Conservation (phyloP, 2,329 filamentous ascomycete genomes). For the Cadophora sp. region DNA sequence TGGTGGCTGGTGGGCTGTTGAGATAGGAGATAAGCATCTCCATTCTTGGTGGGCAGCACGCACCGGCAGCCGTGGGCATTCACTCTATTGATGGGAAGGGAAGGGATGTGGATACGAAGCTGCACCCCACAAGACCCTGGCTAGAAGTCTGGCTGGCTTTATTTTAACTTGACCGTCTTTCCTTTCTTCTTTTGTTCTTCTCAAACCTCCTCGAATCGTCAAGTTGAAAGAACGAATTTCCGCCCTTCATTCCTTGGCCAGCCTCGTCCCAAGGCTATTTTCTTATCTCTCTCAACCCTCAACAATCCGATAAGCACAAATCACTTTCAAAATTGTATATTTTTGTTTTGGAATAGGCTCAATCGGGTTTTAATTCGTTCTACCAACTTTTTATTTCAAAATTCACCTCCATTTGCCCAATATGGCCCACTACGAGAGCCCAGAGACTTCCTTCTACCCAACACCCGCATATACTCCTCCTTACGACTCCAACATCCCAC, state of each 20-base stretch:
- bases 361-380: slow-evolving; percentile 10
- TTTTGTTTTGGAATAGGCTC: slow-evolving; percentile 9
- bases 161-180: slow-evolving; percentile 26
- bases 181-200: slow-evolving; percentile 26
- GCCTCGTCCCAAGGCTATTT: slow-evolving; percentile 28
- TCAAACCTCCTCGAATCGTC: slow-evolving; percentile 13
- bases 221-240: slow-evolving; percentile 15
- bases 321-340: slow-evolving; percentile 14
- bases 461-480: slow-evolving; percentile 44
- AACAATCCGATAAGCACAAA: slow-evolving; percentile 40
- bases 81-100: too few species aligned
- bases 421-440: slow-evolving; percentile 33
- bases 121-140: slow-evolving; percentile 40
- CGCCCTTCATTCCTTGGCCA: slow-evolving; percentile 20
- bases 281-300: slow-evolving; percentile 28
- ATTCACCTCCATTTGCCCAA: slow-evolving; percentile 23
- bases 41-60: slow-evolving; percentile 28
- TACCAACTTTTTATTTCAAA: slow-evolving; percentile 25
- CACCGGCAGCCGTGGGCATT: slow-evolving; percentile 20
- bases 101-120: slow-evolving; percentile 23
- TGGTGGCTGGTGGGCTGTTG: slow-evolving; percentile 10
- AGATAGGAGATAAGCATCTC: slow-evolving; percentile 36
- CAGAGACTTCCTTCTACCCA: slow-evolving; percentile 36
- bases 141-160: slow-evolving; percentile 10
- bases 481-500: slow-evolving; percentile 48